A percentile compares a stretch with the other conserved stretches of the same genome.
Evolutionary conservation across 1,284 basidiomycete genomes (phyloP).

Genomic region (Phlebopus sp.): DNA sequence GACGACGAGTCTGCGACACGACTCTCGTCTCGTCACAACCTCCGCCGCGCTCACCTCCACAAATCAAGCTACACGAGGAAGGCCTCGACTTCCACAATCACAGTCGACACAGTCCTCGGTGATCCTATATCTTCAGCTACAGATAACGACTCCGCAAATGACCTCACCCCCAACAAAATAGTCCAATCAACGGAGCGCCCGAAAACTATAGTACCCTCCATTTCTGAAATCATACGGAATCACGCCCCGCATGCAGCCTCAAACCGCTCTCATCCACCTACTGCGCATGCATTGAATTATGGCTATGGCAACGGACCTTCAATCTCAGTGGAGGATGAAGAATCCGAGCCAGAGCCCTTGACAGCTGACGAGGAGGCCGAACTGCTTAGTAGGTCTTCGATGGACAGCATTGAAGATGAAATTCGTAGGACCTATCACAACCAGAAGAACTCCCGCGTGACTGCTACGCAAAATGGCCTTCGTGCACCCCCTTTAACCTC

Average conservation of each 20-base stretch:
- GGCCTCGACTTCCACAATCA: conserved; percentile 43
- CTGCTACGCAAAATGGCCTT: conserved; percentile 26
- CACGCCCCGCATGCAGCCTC: conserved; percentile 61
- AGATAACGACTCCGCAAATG: conserved; percentile 15
- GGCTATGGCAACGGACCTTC: conserved; percentile 46
- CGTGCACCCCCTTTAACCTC: conserved; percentile 24
- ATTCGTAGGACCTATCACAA: conserved; percentile 64
- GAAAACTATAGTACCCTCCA: conserved; percentile 61
- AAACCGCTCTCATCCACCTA: conserved; percentile 38
- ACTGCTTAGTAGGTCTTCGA: conserved; percentile 68
- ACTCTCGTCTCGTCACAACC: conserved; percentile 32
- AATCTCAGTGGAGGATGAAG: conserved; percentile 44
- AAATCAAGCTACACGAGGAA: conserved; percentile 36
- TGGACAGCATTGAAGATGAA: conserved; percentile 82
- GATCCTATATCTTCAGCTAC: conserved; percentile 15
- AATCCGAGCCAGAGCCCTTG: conserved; percentile 47
- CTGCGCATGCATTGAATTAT: conserved; percentile 46
- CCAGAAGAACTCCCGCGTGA: conserved; percentile 47
- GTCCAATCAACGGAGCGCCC: conserved; percentile 25
- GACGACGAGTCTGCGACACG: conserved; percentile 40
- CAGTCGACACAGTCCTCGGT: conserved; percentile 22
- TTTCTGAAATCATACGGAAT: conserved; percentile 78
- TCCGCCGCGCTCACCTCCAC: conserved; percentile 38
- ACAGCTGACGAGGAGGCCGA: conserved; percentile 58
- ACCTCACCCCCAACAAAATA: conserved; percentile 10